Base-by-base conservation (phyloP, 1,284 basidiomycete species). In the Phenoliferia sp. region DNA sequence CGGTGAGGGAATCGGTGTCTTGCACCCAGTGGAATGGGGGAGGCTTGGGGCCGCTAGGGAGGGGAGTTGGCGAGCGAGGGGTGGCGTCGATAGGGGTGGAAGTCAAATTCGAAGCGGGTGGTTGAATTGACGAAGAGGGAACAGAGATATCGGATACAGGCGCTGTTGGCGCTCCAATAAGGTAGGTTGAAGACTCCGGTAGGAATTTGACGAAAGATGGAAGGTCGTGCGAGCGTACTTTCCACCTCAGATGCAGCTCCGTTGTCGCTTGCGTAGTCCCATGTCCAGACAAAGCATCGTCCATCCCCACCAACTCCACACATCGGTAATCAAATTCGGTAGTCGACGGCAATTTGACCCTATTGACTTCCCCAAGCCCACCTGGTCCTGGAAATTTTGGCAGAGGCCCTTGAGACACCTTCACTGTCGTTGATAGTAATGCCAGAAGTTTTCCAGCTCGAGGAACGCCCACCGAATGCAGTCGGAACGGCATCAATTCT, bases 11-110 rank as follows among this genome's bases (percentile, higher is more conserved):
- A 76, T 93, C 90, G 2, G 85, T 78, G 3, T 89, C 88, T 77
- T 98, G 94, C 0, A 87, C 90, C 94, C 94, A 98, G 0, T 90
- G 90, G 79, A 92, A 96, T 0, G 90, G 88, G 26, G 85, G 85
- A 26, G 71, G 16, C n/a, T 61, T n/a, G 28, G 63, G 5, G 7
- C 29, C 60, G n/a, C n/a, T 9, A n/a, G 60, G 65, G 26, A 39
- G 39, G 22, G 39, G 54, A 26, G 9, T 33, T 32, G 34, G 48
- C 59, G n/a, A 22, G 17, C 15, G 55, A 55, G 61, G 54, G 29
- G 34, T 29, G 15, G 34, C 34, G 61, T 5, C 36, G 58, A 17
- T 58, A 59, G 82, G 85, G 9, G 76, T 12, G 69, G 61, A 70
- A 36, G 39, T 28, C 65, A 50, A 54, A 22, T 19, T n/a, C n/a